Base-by-base conservation (phyloP, 345 rosid species). In the Erysimum cheiranthoides region DNA sequence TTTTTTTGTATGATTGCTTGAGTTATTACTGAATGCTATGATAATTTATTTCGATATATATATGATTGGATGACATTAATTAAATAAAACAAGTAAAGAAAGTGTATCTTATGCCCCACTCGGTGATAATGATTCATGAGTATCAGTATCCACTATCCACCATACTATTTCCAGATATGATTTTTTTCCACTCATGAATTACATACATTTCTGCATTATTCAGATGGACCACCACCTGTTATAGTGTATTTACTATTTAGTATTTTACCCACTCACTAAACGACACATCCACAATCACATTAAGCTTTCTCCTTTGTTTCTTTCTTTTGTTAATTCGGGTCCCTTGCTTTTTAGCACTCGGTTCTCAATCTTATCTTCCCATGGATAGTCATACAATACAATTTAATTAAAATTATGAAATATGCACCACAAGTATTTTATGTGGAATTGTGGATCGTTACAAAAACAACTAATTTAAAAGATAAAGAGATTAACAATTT, bases 351-450 rank as follows among this genome's bases (percentile, higher is more conserved):
- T 57, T 31, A 56, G 21, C 38, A 31, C n/a, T 32, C 25, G 28
- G 12, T 17, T 58, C 13, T 34, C 28, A 58, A 2, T 58, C 63
- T 58, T 35, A 59, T 59, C 43, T 58, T 35, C 43, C 63, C 43
- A 34, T 32, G 25, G 12, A 31, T 31, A 31, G 7, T 56, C 11
- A 56, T 56, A 31, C n/a, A n/a, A 51, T 10, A 10, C n/a, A 10
- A 11, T 27, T 52, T 25, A n/a, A 57, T 4, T 14, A 3, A 57
- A 32, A n/a, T 4, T 8, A 57, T 14, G 25, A 40, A 8, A n/a
- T 27, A 52, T 25, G 16, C 61, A 57, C 61, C 61, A 14, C 38
- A 56, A 57, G 1, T 50, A 1, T 50, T 49, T 28, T 50, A 50
- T 21, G 12, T 46, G 27, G 4, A 10, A 21, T 10, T 21, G 12